These are phyloP conservation scores for Ustilago trichophora DNA, from an alignment of 1,284 basidiomycete genomes.

Conservation along the genomic window DNA sequence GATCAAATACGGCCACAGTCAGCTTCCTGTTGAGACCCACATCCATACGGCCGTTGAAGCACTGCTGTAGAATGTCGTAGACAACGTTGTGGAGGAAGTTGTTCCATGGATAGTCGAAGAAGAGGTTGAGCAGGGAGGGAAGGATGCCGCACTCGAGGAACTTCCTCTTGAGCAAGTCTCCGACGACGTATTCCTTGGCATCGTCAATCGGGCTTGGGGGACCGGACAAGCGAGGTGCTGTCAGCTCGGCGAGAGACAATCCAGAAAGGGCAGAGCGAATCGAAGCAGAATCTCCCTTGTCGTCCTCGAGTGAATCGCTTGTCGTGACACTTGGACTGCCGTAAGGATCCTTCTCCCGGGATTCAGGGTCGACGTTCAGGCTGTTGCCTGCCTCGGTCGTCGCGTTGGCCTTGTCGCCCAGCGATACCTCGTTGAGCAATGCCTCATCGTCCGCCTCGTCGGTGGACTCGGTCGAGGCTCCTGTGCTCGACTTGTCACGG, in stretches of 20 bases:
- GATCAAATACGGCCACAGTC: slow-evolving; percentile 60
- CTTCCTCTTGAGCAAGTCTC: slow-evolving; percentile 61
- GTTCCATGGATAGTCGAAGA: slow-evolving; percentile 96
- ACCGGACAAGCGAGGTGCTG: slow-evolving; percentile 43
- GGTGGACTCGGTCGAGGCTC: slow-evolving; percentile 45
- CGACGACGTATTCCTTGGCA: slow-evolving; percentile 51
- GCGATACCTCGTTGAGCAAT: slow-evolving; percentile 55
- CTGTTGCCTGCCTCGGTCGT: slow-evolving; percentile 2
- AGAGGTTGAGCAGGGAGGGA: slow-evolving; percentile 70
- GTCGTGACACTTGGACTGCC: slow-evolving; percentile 20
- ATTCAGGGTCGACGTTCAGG: neutral
- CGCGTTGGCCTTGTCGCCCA: slow-evolving; percentile 22
- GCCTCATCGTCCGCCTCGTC: slow-evolving; percentile 60
- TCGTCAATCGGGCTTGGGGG: slow-evolving; percentile 57
- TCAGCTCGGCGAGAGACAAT: slow-evolving; percentile 59
- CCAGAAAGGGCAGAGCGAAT: slow-evolving; percentile 57
- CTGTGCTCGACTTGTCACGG: slow-evolving; percentile 43
- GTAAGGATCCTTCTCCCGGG: slow-evolving; percentile 5
- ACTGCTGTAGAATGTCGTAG: slow-evolving; percentile 95
- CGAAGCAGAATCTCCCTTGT: slow-evolving; percentile 27
- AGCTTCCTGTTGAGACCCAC: slow-evolving; percentile 59
- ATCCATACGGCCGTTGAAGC: slow-evolving; percentile 83
- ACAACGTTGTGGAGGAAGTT: slow-evolving; percentile 97
- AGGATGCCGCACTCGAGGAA: slow-evolving; percentile 62
- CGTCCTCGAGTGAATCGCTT: slow-evolving; percentile 28